Base-by-base conservation (phyloP, 202 grass and related monocot genomes). In the Panicum virgatum region DNA sequence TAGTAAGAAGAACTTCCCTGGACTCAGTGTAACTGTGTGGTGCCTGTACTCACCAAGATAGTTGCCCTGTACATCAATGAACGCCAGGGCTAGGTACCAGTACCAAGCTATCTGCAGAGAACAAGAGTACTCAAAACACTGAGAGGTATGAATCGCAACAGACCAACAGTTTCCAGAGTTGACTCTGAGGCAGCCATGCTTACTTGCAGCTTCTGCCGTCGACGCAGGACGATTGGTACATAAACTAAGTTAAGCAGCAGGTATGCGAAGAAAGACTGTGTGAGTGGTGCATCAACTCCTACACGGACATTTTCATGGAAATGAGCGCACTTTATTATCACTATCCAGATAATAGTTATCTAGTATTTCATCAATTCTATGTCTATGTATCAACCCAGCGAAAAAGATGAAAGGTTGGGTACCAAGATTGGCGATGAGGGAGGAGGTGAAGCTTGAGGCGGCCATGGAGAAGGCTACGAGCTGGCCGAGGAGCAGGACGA, bases 101-200 rank as follows among this genome's bases (percentile, higher is more conserved):
- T 98, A 95, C 96, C 96, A 98, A 29, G 76, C 69, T 81, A 98
- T 86, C 96, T 98, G 88, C 75, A 91, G 89, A 97, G 86, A 50
- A 46, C 37, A 67, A 72, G 45, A 72, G 26, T 29, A 26, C 36
- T 37, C n/a, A 69, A 58, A 53, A 46, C 15, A 64, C 65, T 81
- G 56, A 77, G 56, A 81, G 32, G n/a, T 58, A 34, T 64, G 69
- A 42, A 30, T 80, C 0, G 51, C 60, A 69, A 73, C 19, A 72
- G 73, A 15, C 53, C 60, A 69, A 73, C 19, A 72, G 73, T 19
- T 66, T 50, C 38, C 64, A 45, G 61, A 12, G 34, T 52, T 12
- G n/a, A 78, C 62, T 69, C 23, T 71, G 27, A 61, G 70, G 54
- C 34, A 67, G 37, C n/a, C 40, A 60, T 18, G 23, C 83, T 84